Evolutionary conservation across 2,329 filamentous ascomycete genomes (phyloP).

Genomic region (Colletotrichum viniferum): DNA sequence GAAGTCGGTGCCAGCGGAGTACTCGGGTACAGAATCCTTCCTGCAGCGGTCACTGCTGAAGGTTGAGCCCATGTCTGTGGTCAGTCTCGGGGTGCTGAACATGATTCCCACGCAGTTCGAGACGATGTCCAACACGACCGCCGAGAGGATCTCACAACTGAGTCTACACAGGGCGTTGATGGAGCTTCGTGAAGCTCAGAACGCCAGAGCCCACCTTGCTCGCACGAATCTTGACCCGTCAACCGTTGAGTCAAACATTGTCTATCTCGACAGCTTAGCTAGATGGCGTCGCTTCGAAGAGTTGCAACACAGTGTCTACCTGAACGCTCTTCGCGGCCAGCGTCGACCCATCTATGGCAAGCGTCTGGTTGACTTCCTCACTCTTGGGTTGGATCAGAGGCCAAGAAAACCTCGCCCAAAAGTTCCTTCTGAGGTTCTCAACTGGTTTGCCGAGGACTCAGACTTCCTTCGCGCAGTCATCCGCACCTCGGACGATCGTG

Average conservation of each 20-base stretch:
- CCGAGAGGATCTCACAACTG: conserved; percentile 65
- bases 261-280: conserved; percentile 73
- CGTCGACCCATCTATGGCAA: conserved; percentile 82
- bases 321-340: conserved; percentile 82
- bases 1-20: conserved; percentile 76
- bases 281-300: conserved; percentile 76
- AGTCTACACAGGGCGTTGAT: conserved; percentile 74
- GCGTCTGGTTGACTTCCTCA: conserved; percentile 76
- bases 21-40: conserved; percentile 72
- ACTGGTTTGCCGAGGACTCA: conserved; percentile 78
- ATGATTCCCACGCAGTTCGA: conserved; percentile 77
- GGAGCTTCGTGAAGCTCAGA: conserved; percentile 75
- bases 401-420: conserved; percentile 65
- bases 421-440: conserved; percentile 66
- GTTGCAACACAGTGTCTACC: conserved; percentile 78
- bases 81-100: conserved; percentile 80
- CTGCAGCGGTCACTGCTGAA: conserved; percentile 71
- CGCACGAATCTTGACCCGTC: conserved; percentile 65
- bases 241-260: conserved; percentile 71
- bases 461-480: conserved; percentile 68
- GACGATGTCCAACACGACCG: conserved; percentile 57
- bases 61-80: conserved; percentile 63
- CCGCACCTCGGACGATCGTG: conserved; percentile 75
- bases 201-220: conserved; percentile 60
- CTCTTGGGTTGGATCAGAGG: conserved; percentile 63